phyloP scores from a whole-genome alignment of 345 rosid species.

The Pelargonium nanum region DNA sequence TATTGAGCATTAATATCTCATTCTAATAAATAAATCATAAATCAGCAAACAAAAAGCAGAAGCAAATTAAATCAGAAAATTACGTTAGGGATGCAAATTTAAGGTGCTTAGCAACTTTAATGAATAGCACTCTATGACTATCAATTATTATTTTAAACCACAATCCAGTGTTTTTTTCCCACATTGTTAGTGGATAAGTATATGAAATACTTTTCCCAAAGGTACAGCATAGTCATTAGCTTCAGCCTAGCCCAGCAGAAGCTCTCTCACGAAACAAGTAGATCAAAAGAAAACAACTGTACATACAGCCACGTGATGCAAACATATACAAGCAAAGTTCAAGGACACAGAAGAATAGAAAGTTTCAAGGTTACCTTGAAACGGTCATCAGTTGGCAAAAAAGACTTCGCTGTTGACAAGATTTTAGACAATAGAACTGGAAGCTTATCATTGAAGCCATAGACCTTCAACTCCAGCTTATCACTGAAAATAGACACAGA shows the following conservation, averaged over 20 bases:
- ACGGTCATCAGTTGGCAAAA: constrained; percentile 62
- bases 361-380: constrained; percentile 44
- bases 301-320: not conserved
- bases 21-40: constrained; percentile 1
- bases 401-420: constrained; percentile 60
- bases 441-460: constrained; percentile 88
- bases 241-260: not conserved
- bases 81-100: too few relatives aligned
- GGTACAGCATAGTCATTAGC: not conserved
- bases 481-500: constrained; percentile 55
- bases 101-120: too few relatives aligned
- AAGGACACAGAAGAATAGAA: not conserved
- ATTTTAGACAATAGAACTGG: constrained; percentile 60
- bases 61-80: too few relatives aligned
- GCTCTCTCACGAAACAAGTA: not conserved
- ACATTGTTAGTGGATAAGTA: not conserved
- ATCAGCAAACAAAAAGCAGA: too few relatives aligned
- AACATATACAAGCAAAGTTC: not conserved
- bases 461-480: constrained; percentile 79
- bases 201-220: too few relatives aligned
- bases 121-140: too few relatives aligned
- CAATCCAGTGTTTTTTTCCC: not conserved
- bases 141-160: not conserved
- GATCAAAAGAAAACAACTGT: not conserved
- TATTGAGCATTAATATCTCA: not conserved